phyloP scores from a whole-genome alignment of 2,329 filamentous ascomycete genomes.

The Plectosphaerella sp. region DNA sequence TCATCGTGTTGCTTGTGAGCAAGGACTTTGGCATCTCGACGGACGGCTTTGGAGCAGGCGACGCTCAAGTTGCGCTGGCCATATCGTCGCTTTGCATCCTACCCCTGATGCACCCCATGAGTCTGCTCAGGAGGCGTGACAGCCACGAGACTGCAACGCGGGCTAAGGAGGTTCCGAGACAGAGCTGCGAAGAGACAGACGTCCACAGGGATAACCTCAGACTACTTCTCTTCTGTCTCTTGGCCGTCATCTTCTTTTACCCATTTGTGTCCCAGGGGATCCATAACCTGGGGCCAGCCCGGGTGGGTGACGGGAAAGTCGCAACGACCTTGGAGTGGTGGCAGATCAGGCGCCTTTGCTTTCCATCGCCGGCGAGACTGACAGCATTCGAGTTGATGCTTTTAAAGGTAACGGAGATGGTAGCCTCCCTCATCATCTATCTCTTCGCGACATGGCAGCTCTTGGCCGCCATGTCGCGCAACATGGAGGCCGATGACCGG shows the following conservation, averaged over 20 bases:
- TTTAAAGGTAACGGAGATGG: no score
- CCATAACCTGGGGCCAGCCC: slow-evolving; percentile 10
- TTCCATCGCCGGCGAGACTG: no score
- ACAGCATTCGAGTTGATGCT: no score
- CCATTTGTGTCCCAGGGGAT: slow-evolving; percentile 19
- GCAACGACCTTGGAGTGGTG: background rate
- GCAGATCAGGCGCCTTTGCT: no score
- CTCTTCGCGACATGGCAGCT: slow-evolving; percentile 1
- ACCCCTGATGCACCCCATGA: slow-evolving; percentile 15
- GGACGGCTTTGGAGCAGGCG: slow-evolving; percentile 3
- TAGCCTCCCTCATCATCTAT: background rate
- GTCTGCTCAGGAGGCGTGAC: slow-evolving; percentile 2
- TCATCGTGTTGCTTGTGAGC: slow-evolving; percentile 13
- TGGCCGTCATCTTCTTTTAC: slow-evolving; percentile 13
- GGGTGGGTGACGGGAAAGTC: slow-evolving; percentile 8
- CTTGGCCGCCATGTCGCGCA: background rate
- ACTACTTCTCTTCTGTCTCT: no score
- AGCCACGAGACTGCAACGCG: background rate
- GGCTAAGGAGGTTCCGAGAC: background rate
- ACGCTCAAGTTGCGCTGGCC: slow-evolving; percentile 14
- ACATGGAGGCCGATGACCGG: background rate
- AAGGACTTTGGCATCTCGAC: slow-evolving; percentile 18
- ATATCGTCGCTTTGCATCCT: slow-evolving; percentile 16
- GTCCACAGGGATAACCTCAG: no score
- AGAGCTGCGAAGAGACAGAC: background rate